Conservation (phyloP, 164 flowering plant species). For the Houttuynia cordata region DNA sequence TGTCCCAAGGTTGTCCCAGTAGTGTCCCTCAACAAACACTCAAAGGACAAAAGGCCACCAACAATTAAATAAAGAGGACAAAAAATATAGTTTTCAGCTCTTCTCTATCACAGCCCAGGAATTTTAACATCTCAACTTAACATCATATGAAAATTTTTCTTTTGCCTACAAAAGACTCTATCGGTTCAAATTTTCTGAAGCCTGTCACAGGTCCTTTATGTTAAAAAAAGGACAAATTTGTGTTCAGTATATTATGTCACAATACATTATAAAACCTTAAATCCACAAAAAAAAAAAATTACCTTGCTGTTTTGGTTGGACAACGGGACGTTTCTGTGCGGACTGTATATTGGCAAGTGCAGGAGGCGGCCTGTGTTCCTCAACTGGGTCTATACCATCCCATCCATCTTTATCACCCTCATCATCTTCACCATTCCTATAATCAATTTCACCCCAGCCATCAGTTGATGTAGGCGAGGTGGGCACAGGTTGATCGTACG, state of each 20-base stretch:
- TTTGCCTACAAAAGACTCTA: too few relatives aligned
- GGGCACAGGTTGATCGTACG: constrained; percentile 48
- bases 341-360: constrained; percentile 83
- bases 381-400: constrained; percentile 90
- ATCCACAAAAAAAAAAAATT: background rate
- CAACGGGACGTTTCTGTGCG: constrained; percentile 86
- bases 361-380: constrained; percentile 69
- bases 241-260: background rate
- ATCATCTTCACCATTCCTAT: constrained; percentile 53
- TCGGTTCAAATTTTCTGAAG: too few relatives aligned
- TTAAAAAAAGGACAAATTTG: too few relatives aligned
- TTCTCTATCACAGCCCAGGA: too few relatives aligned
- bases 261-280: background rate
- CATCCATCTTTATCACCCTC: constrained; percentile 80
- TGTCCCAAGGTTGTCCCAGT: too few relatives aligned
- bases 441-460: constrained; percentile 97
- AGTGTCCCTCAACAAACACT: too few relatives aligned
- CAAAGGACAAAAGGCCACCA: too few relatives aligned
- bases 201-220: too few relatives aligned
- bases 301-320: constrained; percentile 71
- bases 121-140: too few relatives aligned
- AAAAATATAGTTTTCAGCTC: too few relatives aligned
- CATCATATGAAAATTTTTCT: too few relatives aligned
- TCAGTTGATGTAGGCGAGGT: constrained; percentile 82
- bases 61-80: too few relatives aligned